phyloP scores from a whole-genome alignment of 495 filamentous ascomycete species.

The Penicillium tannophilum region DNA sequence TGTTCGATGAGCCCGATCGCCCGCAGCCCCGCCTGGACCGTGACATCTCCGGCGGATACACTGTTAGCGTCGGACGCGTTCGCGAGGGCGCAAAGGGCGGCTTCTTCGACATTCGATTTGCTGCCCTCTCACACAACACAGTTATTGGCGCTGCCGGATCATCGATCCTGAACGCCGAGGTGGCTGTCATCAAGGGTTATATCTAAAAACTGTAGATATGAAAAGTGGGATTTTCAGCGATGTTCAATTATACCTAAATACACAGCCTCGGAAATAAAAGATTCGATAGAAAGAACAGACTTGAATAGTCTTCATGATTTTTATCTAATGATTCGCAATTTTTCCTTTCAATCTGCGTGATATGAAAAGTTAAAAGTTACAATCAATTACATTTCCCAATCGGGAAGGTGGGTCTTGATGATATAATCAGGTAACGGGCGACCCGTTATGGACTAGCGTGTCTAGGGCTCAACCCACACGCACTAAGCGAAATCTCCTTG shows the following conservation, averaged over 20 bases:
- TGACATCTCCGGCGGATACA: constrained; percentile 72
- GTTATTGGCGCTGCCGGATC: constrained; percentile 94
- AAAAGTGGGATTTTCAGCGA: constrained; percentile 32
- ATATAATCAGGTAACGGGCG: constrained; percentile 14
- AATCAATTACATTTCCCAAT: constrained; percentile 11
- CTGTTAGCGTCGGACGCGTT: constrained; percentile 78
- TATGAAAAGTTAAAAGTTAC: background rate
- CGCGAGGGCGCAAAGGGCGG: constrained; percentile 69
- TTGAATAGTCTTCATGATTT: background rate
- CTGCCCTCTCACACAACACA: constrained; percentile 82
- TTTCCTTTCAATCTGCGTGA: background rate
- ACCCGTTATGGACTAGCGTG: constrained; percentile 29
- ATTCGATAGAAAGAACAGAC: constrained; percentile 6
- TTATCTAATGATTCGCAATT: background rate
- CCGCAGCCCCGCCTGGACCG: constrained; percentile 86
- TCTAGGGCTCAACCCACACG: constrained; percentile 38
- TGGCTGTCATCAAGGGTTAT: constrained; percentile 86
- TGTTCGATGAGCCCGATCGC: constrained; percentile 77
- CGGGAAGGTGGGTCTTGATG: constrained; percentile 7
- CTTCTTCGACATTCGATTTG: constrained; percentile 82
- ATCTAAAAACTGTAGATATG: constrained; percentile 50
- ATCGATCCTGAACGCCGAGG: constrained; percentile 92
- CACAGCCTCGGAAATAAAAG: constrained; percentile 3
- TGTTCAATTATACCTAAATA: constrained; percentile 25
- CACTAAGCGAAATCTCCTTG: constrained; percentile 44